Evolutionary conservation across 176 grass and related monocot genomes (phyloP), one percentile per base, ranked within the genome.

Genomic region (Raddia distichophylla): DNA sequence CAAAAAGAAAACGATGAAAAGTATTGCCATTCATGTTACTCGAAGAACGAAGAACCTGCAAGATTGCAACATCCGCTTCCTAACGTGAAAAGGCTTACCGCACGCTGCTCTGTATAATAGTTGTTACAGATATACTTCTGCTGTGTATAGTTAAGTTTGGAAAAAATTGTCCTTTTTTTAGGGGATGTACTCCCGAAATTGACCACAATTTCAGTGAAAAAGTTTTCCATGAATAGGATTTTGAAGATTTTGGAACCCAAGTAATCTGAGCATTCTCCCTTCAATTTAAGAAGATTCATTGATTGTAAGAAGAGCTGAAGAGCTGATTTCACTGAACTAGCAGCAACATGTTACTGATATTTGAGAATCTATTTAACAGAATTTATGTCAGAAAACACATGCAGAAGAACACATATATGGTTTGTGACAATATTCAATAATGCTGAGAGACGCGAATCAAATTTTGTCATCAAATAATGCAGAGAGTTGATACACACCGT

Each of bases 311-410:
- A 76, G 53, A 59, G 73, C 59, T 59, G 5, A 58, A 69, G 22
- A 22, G 53, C 11, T 77, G 10, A 61, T 60, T 61, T 18, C 43
- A 49, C 9, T 49, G 44, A 63, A 48, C 67, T 45, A 50, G 13
- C 44, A n/a, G 10, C 15, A 52, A 82, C 19, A 11, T 64, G 79
- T 27, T 27, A 27, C 27, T 27, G 18, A 19, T 63, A 47, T 22
- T 46, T n/a, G 34, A 37, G 19, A 61, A 18, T 67, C 12, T 74
- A 73, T 22, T 16, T 67, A 52, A 9, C 42, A 20, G 12, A 3
- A 7, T 44, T 35, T 74, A 19, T 51, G 58, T 87, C 34, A 50
- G 18, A 69, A 86, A 63, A 4, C 11, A 48, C 11, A 40, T 40
- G 37, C 37, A 55, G 2, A 75, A 46, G 11, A 32, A 55, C 35